Evolutionary conservation across 139 green algal species (phyloP), one percentile per base, ranked within the genome.

Genomic region (Chlorella sp.): DNA sequence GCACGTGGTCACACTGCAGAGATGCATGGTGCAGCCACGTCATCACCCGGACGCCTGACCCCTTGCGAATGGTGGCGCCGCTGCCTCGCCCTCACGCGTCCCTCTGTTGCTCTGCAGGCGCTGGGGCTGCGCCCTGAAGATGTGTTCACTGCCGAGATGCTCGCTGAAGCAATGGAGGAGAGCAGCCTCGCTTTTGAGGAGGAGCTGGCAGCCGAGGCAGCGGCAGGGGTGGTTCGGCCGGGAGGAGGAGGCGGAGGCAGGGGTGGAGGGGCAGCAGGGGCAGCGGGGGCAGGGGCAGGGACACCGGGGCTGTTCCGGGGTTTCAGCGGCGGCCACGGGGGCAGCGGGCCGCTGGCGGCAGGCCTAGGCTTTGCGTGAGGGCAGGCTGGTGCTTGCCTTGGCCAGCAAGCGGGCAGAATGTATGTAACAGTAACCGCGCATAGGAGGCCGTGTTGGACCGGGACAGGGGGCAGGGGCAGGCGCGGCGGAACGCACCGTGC

Each of bases 61-160:
- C 9, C 66, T 28, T 73, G 66, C 66, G 26, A 73, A 73, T 28
- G 66, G 26, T 14, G 19, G 4, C 48, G 48, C 48, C 48, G 9
- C 48, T 57, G 48, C 48, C 9, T 57, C 48, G 21, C 68, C 15
- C 76, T 30, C 4, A 2, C 76, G 14, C 37, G 16, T 60, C 36
- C 37, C 40, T 26, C 26, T 42, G 22, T 22, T 60, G 28, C 57
- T 36, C 7, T 77, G 32, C 86, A 96, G 53, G 95, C 96, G 24
- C 93, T 99, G 57, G 94, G 92, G 32, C 84, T 98, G 48, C 86
- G 92, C 42, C 95, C 96, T 15, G 94, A 98, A 42, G 97, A 99
- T 89, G 84, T 88, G 0, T 98, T 99, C 83, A 91, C 95, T 0
- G 84, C 91, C 9, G 95, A 97, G 86, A 97, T 99, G 96, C 94